phyloP scores from a whole-genome alignment of 192 early-diverging fungal species.

The Coemansia reversa region DNA sequence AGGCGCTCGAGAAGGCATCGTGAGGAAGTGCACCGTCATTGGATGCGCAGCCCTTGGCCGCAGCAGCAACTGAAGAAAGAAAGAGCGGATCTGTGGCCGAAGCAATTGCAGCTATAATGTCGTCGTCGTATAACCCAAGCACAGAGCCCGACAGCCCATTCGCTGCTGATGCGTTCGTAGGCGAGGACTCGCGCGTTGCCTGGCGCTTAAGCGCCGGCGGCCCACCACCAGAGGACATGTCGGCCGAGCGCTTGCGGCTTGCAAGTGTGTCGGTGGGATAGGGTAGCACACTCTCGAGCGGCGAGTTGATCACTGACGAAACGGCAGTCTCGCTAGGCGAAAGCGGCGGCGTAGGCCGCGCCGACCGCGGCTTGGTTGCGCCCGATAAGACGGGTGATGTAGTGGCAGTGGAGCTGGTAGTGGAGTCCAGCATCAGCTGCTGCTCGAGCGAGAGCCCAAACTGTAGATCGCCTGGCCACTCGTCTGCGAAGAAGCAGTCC shows the following conservation, averaged over 20 bases:
- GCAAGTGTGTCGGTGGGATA: constrained; percentile 25
- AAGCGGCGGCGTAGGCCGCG: constrained; percentile 33
- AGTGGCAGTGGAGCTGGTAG: constrained; percentile 30
- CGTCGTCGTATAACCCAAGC: constrained; percentile 54
- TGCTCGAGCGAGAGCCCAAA: constrained; percentile 51
- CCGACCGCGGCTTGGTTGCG: constrained; percentile 19
- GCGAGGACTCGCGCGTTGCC: constrained; percentile 23
- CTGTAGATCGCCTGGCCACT: constrained; percentile 49
- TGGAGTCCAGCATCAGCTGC: constrained; percentile 43
- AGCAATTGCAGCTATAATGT: constrained; percentile 54
- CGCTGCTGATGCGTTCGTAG: constrained; percentile 9
- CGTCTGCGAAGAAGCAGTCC: constrained; percentile 51
- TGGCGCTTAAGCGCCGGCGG: constrained; percentile 33
- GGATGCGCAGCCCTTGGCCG: constrained; percentile 16
- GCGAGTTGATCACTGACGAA: constrained; percentile 48
- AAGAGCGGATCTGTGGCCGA: constrained; percentile 55
- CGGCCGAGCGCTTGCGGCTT: constrained; percentile 51
- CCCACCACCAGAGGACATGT: constrained; percentile 8
- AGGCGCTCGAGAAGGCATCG: constrained; percentile 15
- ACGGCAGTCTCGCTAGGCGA: constrained; percentile 43
- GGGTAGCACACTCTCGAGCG: constrained; percentile 35
- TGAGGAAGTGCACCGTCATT: constrained; percentile 6
- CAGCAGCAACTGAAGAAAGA: constrained; percentile 37
- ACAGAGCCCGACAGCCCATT: constrained; percentile 25
- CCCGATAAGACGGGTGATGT: constrained; percentile 32